Evolutionary conservation across 371 early-diverging fungal genomes (phyloP), one percentile per base, ranked within the genome.

Genomic region (Zopfochytrium polystomum): DNA sequence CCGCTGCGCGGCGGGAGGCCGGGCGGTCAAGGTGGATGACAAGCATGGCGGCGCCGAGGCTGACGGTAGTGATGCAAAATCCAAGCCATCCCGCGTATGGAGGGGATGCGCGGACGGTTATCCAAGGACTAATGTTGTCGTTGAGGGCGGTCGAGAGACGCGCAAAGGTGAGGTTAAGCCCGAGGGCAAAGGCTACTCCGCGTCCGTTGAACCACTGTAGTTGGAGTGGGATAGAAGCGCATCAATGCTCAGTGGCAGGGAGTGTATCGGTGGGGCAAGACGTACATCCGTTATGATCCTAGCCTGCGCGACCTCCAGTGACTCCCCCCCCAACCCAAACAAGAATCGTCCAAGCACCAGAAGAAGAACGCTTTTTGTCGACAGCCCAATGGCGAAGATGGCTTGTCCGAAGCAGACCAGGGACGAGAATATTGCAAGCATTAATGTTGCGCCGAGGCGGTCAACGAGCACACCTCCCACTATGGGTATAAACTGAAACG

Each of bases 251-350:
- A 38, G 18, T 7, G 38, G 38, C 18, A 11, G 38, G 7, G 7
- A 38, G 38, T 11, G 7, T 38, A 38, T 38, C 18, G 38, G 18
- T 7, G 38, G 38, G 7, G 38, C 18, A 18, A 38, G 7, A 25
- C 58, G 31, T 33, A 48, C 58, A 38, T 62, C 63, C 38, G 63
- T 62, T 29, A 55, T 33, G 29, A 62, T 52, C 15, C 63, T 15
- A 2, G 35, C 64, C 53, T 83, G 80, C 2, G 81, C 80, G 11
- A 87, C 85, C 60, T 85, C 86, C 42, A 87, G 77, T 42, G 80
- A 78, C 60, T 87, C 89, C 25, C 87, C 87, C 1, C 89, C 90
- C 3, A 89, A 71, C 15, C 89, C 90, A 69, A 85, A 83, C 3
- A 88, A 45, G 27, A 85, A 56, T 5, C 89, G 76, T 18, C 89